Evolutionary conservation across 2,329 filamentous ascomycete species (phyloP).

Genomic region (Diatrype stigma): DNA sequence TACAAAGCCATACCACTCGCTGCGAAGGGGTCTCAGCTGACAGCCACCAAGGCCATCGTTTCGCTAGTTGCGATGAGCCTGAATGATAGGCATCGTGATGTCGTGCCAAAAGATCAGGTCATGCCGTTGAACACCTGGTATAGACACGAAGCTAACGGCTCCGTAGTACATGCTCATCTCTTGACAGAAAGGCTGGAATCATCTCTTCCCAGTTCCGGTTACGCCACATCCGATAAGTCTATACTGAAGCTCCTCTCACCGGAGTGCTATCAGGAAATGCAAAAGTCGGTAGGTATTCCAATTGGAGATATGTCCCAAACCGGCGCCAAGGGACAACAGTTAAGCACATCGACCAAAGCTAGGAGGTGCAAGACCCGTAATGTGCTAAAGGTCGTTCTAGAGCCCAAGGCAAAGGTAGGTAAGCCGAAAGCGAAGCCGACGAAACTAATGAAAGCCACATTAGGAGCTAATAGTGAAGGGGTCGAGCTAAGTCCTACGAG

Average conservation of each 20-base stretch:
- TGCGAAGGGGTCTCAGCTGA: background rate
- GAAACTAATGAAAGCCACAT: too few relatives aligned
- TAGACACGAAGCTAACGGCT: background rate
- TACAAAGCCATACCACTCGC: background rate
- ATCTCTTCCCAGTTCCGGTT: background rate
- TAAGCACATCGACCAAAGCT: too few relatives aligned
- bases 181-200: background rate
- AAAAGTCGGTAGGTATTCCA: background rate
- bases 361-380: too few relatives aligned
- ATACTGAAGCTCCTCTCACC: background rate
- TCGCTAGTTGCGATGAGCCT: background rate
- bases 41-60: background rate
- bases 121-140: background rate
- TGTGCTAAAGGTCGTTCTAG: too few relatives aligned
- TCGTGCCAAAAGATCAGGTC: background rate
- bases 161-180: background rate
- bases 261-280: background rate
- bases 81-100: background rate
- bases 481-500: too few relatives aligned
- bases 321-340: background rate
- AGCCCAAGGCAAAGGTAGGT: too few relatives aligned
- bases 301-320: background rate
- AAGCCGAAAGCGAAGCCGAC: too few relatives aligned
- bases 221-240: background rate
- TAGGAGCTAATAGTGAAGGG: too few relatives aligned